Conservation (phyloP, 1,284 basidiomycete genomes). For the Rhodotorula sp. region DNA sequence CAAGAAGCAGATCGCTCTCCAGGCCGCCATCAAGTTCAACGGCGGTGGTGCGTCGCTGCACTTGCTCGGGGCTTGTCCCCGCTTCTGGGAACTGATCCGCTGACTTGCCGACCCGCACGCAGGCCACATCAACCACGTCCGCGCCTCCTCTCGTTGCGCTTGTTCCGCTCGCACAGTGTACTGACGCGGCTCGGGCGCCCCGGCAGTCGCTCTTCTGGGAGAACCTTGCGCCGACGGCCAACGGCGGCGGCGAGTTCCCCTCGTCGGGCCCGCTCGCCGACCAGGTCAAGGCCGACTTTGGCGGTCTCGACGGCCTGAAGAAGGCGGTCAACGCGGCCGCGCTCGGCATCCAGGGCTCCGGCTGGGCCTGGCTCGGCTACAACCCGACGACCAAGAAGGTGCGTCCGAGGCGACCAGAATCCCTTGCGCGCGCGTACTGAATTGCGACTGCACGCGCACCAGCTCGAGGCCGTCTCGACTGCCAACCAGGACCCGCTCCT, state of each 20-base stretch:
- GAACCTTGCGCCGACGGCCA: constrained; percentile 76
- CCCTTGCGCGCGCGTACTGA: neutral
- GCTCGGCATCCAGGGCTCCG: constrained; percentile 93
- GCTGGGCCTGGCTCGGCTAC: constrained; percentile 95
- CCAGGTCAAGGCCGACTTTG: constrained; percentile 81
- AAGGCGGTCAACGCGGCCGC: constrained; percentile 82
- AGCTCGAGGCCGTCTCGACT: constrained; percentile 61
- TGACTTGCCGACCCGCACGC: neutral
- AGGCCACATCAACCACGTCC: constrained; percentile 42
- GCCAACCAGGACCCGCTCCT: constrained; percentile 96
- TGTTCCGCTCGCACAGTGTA: neutral
- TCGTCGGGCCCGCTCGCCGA: constrained; percentile 68
- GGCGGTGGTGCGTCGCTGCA: constrained; percentile 66
- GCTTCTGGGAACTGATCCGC: neutral
- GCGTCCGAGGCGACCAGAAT: neutral
- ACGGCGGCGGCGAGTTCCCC: constrained; percentile 53
- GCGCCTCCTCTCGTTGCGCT: neutral
- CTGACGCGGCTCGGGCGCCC: neutral
- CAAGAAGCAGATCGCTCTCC: constrained; percentile 80
- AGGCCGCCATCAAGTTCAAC: constrained; percentile 86
- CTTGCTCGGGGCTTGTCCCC: neutral
- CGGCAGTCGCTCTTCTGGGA: constrained; percentile 96
- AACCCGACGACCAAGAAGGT: constrained; percentile 71
- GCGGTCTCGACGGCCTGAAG: constrained; percentile 73
- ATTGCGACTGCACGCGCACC: constrained; percentile 45